Conservation (phyloP, 2,329 filamentous ascomycete genomes). For the Aurifilum marmelostoma region DNA sequence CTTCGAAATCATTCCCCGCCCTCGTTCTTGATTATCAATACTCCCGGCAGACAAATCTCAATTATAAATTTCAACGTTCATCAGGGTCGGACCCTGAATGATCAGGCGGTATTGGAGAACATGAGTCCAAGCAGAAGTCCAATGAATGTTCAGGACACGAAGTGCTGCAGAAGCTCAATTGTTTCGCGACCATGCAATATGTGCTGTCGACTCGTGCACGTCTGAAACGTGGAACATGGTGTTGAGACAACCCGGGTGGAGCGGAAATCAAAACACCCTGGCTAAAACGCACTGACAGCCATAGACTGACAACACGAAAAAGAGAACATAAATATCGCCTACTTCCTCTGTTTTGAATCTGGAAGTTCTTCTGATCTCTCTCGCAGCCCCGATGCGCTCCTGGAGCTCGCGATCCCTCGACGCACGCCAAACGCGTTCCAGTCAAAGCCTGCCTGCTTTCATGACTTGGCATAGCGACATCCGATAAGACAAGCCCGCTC, state of each 20-base stretch:
- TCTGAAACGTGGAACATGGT: slow-evolving; percentile 19
- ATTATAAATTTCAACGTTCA: neutral
- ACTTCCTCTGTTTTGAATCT: neutral
- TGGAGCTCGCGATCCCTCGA: slow-evolving; percentile 13
- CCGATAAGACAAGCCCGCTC: neutral
- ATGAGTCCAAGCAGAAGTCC: neutral
- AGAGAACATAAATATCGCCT: neutral
- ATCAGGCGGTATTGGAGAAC: too few species aligned
- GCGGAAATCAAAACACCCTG: neutral
- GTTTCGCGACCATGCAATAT: slow-evolving; percentile 14
- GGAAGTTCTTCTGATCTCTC: neutral
- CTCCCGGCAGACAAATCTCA: neutral
- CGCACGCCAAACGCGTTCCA: neutral
- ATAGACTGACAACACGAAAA: neutral
- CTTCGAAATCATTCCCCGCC: neutral
- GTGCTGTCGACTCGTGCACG: neutral
- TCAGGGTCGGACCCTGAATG: too few species aligned
- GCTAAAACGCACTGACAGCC: neutral
- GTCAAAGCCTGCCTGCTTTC: neutral
- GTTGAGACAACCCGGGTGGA: slow-evolving; percentile 15
- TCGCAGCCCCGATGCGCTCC: slow-evolving; percentile 2
- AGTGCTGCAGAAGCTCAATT: neutral
- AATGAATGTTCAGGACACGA: neutral
- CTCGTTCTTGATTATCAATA: neutral
- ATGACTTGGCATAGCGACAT: neutral